Evolutionary conservation across 257 asterid genomes (phyloP).

Genomic region (Euphrasia confusa): DNA sequence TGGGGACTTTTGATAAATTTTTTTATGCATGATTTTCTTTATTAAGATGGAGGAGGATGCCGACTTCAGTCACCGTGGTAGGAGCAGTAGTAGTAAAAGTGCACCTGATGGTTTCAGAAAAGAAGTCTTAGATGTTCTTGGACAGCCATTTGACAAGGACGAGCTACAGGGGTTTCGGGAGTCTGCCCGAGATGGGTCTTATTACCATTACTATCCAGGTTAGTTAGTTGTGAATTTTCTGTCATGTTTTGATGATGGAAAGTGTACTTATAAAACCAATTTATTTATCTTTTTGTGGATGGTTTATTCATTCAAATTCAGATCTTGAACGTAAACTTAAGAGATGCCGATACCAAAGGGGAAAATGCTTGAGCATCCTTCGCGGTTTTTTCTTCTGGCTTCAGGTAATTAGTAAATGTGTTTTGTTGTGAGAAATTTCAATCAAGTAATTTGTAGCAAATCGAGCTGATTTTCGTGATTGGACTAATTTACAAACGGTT

Average conservation of each 20-base stretch:
- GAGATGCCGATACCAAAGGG: neutral
- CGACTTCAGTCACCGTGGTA: neutral
- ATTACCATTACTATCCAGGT: slow-evolving; percentile 24
- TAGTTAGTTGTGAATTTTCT: neutral
- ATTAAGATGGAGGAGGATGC: slow-evolving; percentile 25
- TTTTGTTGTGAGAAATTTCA: too few species aligned
- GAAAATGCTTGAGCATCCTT: slow-evolving; percentile 34
- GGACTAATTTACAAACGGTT: too few species aligned
- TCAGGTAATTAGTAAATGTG: slow-evolving; percentile 22
- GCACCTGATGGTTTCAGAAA: slow-evolving; percentile 24
- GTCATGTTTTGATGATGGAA: neutral
- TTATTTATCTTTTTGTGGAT: neutral
- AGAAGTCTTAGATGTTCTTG: slow-evolving; percentile 27
- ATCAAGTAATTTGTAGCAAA: too few species aligned
- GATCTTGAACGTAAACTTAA: slow-evolving; percentile 29
- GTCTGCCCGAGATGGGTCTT: slow-evolving; percentile 16
- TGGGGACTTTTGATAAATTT: neutral
- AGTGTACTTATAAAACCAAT: too few species aligned
- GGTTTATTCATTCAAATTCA: slow-evolving; percentile 19
- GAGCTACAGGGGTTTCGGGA: slow-evolving; percentile 30
- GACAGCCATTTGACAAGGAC: slow-evolving; percentile 30
- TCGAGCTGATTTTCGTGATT: too few species aligned
- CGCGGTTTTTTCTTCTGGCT: slow-evolving; percentile 63
- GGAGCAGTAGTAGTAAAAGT: neutral
- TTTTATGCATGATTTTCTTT: neutral